Percentiles rank a stretch among this genome's conserved stretches.
These are phyloP conservation scores for Monosporascus cannonballus DNA, from an alignment of 2,329 filamentous ascomycete genomes.

Conservation along the genomic window DNA sequence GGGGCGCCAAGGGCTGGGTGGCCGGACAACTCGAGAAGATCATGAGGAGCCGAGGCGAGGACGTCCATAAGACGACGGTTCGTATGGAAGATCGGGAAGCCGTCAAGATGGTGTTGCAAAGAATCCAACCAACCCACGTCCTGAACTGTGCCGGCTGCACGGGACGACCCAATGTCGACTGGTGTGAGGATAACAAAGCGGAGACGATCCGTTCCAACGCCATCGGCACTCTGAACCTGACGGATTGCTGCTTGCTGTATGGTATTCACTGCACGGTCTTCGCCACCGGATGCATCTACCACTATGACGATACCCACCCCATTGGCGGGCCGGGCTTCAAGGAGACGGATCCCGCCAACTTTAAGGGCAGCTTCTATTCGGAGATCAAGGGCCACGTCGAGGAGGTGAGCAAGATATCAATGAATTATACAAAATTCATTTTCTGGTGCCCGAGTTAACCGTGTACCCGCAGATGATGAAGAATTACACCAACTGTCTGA, in stretches of 20 bases:
- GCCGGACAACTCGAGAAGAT: conserved; percentile 55
- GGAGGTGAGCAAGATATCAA: conserved; percentile 37
- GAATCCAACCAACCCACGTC: conserved; percentile 58
- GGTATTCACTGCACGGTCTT: conserved; percentile 60
- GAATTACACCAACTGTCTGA: conserved; percentile 54
- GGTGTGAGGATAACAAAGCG: conserved; percentile 65
- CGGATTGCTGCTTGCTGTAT: conserved; percentile 53
- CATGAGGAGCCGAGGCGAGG: conserved; percentile 53
- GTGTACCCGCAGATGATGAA: conserved; percentile 47
- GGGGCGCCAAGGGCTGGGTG: conserved; percentile 59
- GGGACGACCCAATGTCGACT: conserved; percentile 63
- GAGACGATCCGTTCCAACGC: conserved; percentile 63
- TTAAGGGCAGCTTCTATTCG: conserved; percentile 62
- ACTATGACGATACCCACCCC: conserved; percentile 55
- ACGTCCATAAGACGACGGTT: conserved; percentile 53
- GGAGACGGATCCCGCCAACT: conserved; percentile 60
- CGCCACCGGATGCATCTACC: conserved; percentile 63
- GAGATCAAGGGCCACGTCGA: conserved; percentile 61
- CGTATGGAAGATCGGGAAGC: conserved; percentile 59
- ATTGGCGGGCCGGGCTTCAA: conserved; percentile 54
- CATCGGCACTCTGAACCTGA: conserved; percentile 57
- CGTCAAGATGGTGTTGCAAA: conserved; percentile 50
- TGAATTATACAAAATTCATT: neutral
- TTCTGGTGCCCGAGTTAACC: conserved; percentile 2
- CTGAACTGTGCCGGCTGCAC: conserved; percentile 62